Evolutionary conservation across 441 rosid species (phyloP), one percentile per base, ranked within the genome.

Genomic region (Erodium texanum): DNA sequence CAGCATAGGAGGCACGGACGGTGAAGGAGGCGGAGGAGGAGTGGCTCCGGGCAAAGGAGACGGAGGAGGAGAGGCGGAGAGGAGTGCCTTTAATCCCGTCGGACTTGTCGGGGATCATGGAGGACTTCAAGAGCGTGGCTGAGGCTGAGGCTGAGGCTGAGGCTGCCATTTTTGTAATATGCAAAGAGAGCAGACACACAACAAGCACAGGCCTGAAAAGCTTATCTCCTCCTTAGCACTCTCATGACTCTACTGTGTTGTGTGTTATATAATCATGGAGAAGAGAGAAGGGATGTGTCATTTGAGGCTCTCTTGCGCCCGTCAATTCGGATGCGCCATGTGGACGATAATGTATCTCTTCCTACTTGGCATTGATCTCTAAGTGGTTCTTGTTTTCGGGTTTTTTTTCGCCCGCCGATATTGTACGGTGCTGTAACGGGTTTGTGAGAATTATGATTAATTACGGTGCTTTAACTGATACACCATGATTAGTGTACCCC

Each of bases 1-100:
- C 96, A 67, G 89, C 74, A 83, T 87, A 92, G 15, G 74, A 68
- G 71, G 94, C 91, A 68, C 97, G 90, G 85, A 92, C 84, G 76
- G 89, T 80, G 66, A 87, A 69, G 77, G 58, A 50, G 54, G 58
- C 58, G 14, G 8, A 8, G n/a, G 36, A 1, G 58, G 58, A 3
- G 58, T 50, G 58, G 58, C 19, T 50, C 19, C 58, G 54, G 54
- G 16, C 5, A n/a, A 2, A 0, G 54, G 54, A n/a, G 20, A 15
- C 54, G 18, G 54, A 48, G 54, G 58, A 15, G 58, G 19, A 50
- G 36, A 32, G 36, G 58, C 58, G 58, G 58, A n/a, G 19, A 20
- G 58, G 58, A 50, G 58, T n/a, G 58, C 19, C 19, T 15, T n/a
- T 15, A 2, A 50, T 14, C 58, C 58, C n/a, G 16, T 50, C 58